Base-by-base conservation (phyloP, 768 basidiomycete genomes). In the Boletus pseudopeckii region DNA sequence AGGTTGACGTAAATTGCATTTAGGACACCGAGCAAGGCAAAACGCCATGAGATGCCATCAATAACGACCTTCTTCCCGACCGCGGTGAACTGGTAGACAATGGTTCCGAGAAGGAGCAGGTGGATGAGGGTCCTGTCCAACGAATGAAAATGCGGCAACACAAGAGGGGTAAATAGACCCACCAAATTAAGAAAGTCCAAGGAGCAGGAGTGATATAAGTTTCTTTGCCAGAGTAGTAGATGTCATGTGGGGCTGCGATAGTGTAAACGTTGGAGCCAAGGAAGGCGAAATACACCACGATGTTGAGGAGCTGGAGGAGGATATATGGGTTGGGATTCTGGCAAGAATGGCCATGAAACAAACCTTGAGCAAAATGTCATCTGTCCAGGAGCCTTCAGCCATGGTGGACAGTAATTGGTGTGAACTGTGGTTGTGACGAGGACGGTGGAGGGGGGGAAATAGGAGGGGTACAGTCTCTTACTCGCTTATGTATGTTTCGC, bases 181-280 rank as follows among this genome's bases (percentile, higher is more conserved):
- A 88, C 92, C 93, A 96, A 67, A 94, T 88, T 75, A 88, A 80
- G 76, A 93, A 96, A 2, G 90, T 88, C 84, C 90, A 97, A 26
- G 86, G 84, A 24, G 92, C 90, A n/a, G 96, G 96, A 1, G 94
- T 97, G 53, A 98, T 75, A 71, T 94, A 98, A 0, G 95, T 97
- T 61, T 89, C 85, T 69, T 92, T 92, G 42, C 83, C 84, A 58
- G 76, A 71, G 66, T 78, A 83, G 73, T 92, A 91, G 47, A 84
- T 78, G 57, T 81, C 84, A 39, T 80, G 78, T 1, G 90, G 90
- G 2, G 83, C 80, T 7, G 91, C 85, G 56, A 93, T 80, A 48
- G 86, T 87, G 78, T 92, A 95, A 52, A 94, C 79, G 72, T 96
- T 96, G 37, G 87, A 88, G 32, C 90, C 93, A n/a, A 96, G 76